Evolutionary conservation across 192 early-diverging fungal species (phyloP), one percentile per base, ranked within the genome.

Genomic region (Jimgerdemannia flammicorona): DNA sequence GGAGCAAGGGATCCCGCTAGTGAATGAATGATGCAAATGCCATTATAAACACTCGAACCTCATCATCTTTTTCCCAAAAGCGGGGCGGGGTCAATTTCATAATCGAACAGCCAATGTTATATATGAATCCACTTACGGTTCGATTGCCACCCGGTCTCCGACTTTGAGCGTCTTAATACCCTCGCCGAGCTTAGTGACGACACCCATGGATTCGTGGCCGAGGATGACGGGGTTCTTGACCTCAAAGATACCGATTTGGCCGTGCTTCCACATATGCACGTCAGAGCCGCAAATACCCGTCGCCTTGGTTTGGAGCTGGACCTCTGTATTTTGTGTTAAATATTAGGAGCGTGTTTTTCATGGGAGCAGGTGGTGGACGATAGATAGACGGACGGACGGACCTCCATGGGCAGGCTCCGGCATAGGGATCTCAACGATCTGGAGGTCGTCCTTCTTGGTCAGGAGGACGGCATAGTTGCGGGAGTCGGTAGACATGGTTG

Each of bases 221-320:
- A 84, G 67, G 9, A 81, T 68, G 3, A 76, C 54, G 40, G 76
- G 77, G 7, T 76, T 44, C 0, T 40, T 78, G 8, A 75, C 74
- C 39, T 76, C 59, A 44, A 76, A 79, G 20, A 73, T 72, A 69
- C 77, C 79, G 41, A 81, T 81, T n/a, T 71, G 69, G 42, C 81
- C 81, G 65, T 83, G 59, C 18, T 73, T 71, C 78, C 77, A 82
- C 66, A 76, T 43, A 69, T 82, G 80, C 4, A 79, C 74, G 70
- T 82, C 80, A 40, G 78, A 79, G 42, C 80, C 80, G 40, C 80
- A 82, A 54, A 82, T 82, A 64, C 80, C 80, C 64, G 78, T 79
- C 17, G 69, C 73, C 75, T 82, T 82, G 20, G 78, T 44, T 29
- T 79, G 74, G 4, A 82, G 43, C 71, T 76, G 74, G 44, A 78